Evolutionary conservation across 2,329 filamentous ascomycete genomes (phyloP), one percentile per base, ranked within the genome.

Genomic region (Aspergillus caelatus): DNA sequence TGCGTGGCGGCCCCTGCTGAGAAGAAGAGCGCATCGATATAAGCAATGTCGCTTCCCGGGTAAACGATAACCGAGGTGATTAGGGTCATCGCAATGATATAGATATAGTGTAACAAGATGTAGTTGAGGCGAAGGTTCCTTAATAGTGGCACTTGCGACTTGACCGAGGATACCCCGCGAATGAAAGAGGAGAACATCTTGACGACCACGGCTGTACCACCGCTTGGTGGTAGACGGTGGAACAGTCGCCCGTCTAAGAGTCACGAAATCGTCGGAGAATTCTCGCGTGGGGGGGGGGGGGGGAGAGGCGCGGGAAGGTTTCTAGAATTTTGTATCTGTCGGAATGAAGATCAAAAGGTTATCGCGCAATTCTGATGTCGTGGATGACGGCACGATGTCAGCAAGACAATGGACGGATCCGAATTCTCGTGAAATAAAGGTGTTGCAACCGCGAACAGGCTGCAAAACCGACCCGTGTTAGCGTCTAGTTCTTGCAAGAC

Each of bases 11-110:
- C 84, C 57, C 95, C 94, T 60, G 88, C 89, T n/a, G 91, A 87
- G 71, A 97, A 92, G 83, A 96, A 92, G 19, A 99, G 85, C 2
- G 93, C 89, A 82, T 99, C 94, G 70, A 95, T 91, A 73, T 96
- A 99, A 2, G 78, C 66, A 63, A 97, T 76, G 19, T 87, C 80
- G 30, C 87, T 86, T 4, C 81, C 82, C 21, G 85, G 86, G 70
- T 88, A 97, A 21, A 99, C 77, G 57, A 96, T 83, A 67, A 97
- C 81, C 0, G 94, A 97, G 19, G 88, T 89, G 54, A 94, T 58
- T 1, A 99, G 82, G 5, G 86, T 84, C 77, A 91, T 87, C 64
- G 86, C 82, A 62, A 97, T 85, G 67, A 99, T 90, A 81, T 93
- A 97, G 62, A 90, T 84, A 75, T 98, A 82, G 60, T 83, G 81